A percentile compares a stretch with the other conserved stretches of the same genome.
Conservation (phyloP, 768 basidiomycete genomes). For the Leccinum incarnatum region DNA sequence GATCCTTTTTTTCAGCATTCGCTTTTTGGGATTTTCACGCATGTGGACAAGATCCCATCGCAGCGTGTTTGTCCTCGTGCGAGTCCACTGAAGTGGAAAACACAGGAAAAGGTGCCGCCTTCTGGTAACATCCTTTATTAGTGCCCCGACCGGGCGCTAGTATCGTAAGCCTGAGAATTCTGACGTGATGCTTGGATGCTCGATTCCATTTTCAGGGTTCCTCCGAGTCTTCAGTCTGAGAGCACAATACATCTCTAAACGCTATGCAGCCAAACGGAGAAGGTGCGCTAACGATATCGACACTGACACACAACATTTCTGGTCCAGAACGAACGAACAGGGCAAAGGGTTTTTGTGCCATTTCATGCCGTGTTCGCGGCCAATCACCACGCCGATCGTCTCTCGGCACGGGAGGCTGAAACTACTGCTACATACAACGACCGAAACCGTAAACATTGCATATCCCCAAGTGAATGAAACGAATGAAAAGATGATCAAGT, state of each 20-base stretch:
- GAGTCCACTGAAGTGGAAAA: slow-evolving; percentile 4
- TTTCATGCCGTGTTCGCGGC: not conserved
- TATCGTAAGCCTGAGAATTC: not conserved
- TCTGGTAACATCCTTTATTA: not conserved
- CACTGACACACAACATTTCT: slow-evolving; percentile 7
- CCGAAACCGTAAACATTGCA: not conserved
- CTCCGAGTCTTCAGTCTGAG: not conserved
- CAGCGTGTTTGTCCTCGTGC: slow-evolving; percentile 6
- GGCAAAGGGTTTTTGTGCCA: slow-evolving; percentile 10
- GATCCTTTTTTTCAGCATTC: slow-evolving; percentile 2
- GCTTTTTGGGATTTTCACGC: slow-evolving; percentile 4
- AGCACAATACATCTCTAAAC: slow-evolving; percentile 1
- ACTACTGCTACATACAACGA: not conserved
- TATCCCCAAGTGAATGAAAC: not conserved
- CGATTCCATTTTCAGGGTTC: slow-evolving; percentile 7
- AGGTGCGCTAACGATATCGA: not conserved
- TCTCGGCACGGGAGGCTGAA: not conserved
- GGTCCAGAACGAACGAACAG: slow-evolving; percentile 1
- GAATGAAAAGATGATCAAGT: not conserved
- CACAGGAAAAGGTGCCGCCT: not conserved
- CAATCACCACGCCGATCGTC: not conserved
- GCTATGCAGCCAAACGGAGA: slow-evolving; percentile 13
- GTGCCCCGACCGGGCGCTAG: not conserved
- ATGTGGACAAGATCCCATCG: slow-evolving; percentile 7
- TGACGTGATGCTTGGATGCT: not conserved